phyloP scores from a whole-genome alignment of 2,329 filamentous ascomycete genomes.

The Phyllosticta paracitricarpa region DNA sequence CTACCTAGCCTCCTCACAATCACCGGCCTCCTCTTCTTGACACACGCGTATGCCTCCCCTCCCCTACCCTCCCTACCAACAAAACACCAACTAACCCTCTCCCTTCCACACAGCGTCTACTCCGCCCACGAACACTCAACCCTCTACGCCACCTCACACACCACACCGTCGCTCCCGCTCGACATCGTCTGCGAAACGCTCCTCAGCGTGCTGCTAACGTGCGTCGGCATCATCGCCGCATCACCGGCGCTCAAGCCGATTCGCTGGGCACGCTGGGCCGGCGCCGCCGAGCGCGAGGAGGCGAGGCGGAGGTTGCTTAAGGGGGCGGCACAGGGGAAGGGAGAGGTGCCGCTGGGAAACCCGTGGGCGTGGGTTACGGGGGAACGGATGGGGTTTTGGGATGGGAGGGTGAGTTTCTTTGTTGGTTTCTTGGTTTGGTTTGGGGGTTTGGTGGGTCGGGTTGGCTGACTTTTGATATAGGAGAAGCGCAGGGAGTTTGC shows the following conservation, averaged over 20 bases:
- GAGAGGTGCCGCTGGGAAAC: conserved; percentile 48
- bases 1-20: conserved; percentile 60
- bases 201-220: conserved; percentile 68
- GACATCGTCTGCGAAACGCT: conserved; percentile 87
- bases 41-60: conserved; percentile 63
- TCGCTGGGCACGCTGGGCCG: conserved; percentile 70
- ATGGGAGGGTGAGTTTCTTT: conserved; percentile 58
- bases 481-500: conserved; percentile 65
- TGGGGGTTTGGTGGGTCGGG: not conserved
- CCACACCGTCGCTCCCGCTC: conserved; percentile 49
- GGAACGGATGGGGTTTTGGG: conserved; percentile 72
- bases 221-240: conserved; percentile 68
- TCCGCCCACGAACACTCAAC: conserved; percentile 87
- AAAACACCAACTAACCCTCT: not conserved
- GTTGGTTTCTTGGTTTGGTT: too few relatives aligned
- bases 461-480: conserved; percentile 19
- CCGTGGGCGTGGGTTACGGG: conserved; percentile 66
- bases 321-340: conserved; percentile 22
- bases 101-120: conserved; percentile 60
- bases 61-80: not conserved
- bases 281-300: conserved; percentile 71
- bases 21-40: conserved; percentile 67
- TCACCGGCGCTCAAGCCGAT: conserved; percentile 76
- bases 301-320: conserved; percentile 58
- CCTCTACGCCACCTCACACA: conserved; percentile 43